A percentile compares a stretch with the other conserved stretches of the same genome.
Conservation (phyloP, 2,329 filamentous ascomycete genomes). For the Teratosphaeria zuluensis region DNA sequence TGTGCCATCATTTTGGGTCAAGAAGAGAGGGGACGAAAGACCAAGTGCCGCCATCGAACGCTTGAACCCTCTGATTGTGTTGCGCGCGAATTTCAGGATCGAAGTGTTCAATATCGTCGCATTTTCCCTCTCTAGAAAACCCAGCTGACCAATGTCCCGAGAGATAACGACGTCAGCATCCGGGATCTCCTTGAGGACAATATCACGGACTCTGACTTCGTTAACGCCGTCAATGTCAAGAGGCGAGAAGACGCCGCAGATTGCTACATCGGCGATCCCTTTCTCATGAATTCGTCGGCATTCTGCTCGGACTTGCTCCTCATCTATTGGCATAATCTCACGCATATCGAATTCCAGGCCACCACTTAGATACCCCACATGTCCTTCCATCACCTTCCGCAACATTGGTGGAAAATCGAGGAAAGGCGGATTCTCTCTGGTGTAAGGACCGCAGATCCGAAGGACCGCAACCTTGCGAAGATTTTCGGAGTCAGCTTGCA, state of each 20-base stretch:
- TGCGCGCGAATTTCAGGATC: constrained; percentile 37
- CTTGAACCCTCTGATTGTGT: constrained; percentile 38
- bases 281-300: constrained; percentile 35
- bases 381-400: constrained; percentile 22
- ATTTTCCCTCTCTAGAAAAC: constrained; percentile 42
- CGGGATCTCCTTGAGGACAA: constrained; percentile 39
- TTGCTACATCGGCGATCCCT: constrained; percentile 39
- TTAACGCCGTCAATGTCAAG: constrained; percentile 48
- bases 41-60: constrained; percentile 36
- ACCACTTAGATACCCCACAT: constrained; percentile 38
- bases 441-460: constrained; percentile 27
- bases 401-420: constrained; percentile 21
- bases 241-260: constrained; percentile 50
- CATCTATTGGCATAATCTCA: constrained; percentile 32
- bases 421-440: constrained; percentile 23
- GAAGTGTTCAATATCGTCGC: constrained; percentile 43
- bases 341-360: constrained; percentile 38
- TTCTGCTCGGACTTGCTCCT: constrained; percentile 36
- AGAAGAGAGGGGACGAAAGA: constrained; percentile 38
- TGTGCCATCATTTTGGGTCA: constrained; percentile 45
- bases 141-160: constrained; percentile 41
- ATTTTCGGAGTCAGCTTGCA: constrained; percentile 33
- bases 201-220: constrained; percentile 40
- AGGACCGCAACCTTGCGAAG: constrained; percentile 45
- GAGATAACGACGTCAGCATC: constrained; percentile 43